Evolutionary conservation across 1,139 yeast genomes (phyloP).

Genomic region (Geotrichum histeridarum): DNA sequence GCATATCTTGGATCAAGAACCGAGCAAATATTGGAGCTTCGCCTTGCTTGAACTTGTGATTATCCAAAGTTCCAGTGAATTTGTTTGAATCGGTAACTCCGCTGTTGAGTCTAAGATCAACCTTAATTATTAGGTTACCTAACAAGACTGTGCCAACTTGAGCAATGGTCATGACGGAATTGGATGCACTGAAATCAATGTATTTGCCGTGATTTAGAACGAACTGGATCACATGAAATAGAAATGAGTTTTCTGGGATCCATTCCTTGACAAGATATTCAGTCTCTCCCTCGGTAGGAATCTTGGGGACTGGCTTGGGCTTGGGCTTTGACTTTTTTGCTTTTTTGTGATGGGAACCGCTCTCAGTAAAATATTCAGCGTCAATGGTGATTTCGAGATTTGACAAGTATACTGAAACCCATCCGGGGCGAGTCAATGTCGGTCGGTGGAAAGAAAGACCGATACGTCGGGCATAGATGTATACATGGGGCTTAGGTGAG

Average conservation of each 20-base stretch:
- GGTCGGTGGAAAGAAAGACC: slow-evolving; percentile 41
- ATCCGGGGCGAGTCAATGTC: slow-evolving; percentile 41
- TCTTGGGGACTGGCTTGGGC: not conserved
- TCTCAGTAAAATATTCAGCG: slow-evolving; percentile 21
- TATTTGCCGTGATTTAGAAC: slow-evolving; percentile 30
- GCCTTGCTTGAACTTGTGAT: slow-evolving; percentile 28
- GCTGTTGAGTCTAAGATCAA: slow-evolving; percentile 29
- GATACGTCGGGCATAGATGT: slow-evolving; percentile 35
- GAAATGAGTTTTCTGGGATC: slow-evolving; percentile 26
- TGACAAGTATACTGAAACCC: slow-evolving; percentile 32
- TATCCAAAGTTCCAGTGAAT: slow-evolving; percentile 37
- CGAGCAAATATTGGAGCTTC: slow-evolving; percentile 33
- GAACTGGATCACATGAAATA: slow-evolving; percentile 28
- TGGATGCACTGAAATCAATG: slow-evolving; percentile 30
- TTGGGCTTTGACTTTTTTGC: not conserved
- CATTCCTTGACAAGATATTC: slow-evolving; percentile 22
- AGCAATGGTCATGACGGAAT: slow-evolving; percentile 28
- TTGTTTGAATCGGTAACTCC: slow-evolving; percentile 22
- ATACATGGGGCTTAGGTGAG: slow-evolving; percentile 36
- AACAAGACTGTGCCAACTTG: slow-evolving; percentile 30
- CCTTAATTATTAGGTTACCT: slow-evolving; percentile 28
- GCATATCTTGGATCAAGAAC: slow-evolving; percentile 31
- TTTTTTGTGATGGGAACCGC: not conserved
- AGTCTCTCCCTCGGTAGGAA: not conserved
- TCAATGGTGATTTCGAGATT: slow-evolving; percentile 34